phyloP scores from a whole-genome alignment of 345 rosid genomes.

The Abelmoschus esculentus region DNA sequence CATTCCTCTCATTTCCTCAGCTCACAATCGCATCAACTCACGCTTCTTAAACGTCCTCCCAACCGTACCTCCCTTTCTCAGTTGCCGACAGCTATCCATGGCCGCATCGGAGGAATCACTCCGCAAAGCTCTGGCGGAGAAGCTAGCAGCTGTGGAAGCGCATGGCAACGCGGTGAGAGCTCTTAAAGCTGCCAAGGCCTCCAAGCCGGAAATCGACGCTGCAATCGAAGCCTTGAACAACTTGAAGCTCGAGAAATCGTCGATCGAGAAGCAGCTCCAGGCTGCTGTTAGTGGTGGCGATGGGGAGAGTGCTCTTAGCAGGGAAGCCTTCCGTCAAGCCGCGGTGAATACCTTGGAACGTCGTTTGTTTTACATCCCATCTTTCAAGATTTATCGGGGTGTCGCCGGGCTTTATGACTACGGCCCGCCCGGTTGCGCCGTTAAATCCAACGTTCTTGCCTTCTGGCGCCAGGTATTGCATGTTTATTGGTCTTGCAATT shows the following conservation, averaged over 20 bases:
- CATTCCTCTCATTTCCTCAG: slow-evolving; percentile 26
- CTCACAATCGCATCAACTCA: slow-evolving; percentile 8
- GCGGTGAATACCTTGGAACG: slow-evolving; percentile 73
- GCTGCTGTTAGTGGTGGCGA: slow-evolving; percentile 37
- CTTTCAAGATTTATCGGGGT: slow-evolving; percentile 84
- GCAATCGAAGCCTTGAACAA: slow-evolving; percentile 59
- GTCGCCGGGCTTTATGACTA: slow-evolving; percentile 92
- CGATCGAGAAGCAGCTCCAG: slow-evolving; percentile 68
- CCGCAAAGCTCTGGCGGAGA: slow-evolving; percentile 47
- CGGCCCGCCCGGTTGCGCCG: slow-evolving; percentile 88
- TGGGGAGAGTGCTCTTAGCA: slow-evolving; percentile 34
- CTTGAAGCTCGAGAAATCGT: slow-evolving; percentile 61
- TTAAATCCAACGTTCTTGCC: slow-evolving; percentile 74
- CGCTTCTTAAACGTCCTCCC: neutral
- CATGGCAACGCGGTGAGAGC: slow-evolving; percentile 73
- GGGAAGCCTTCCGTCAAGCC: slow-evolving; percentile 77
- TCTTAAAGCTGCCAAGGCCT: slow-evolving; percentile 55
- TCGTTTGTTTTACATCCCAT: slow-evolving; percentile 70
- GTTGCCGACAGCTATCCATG: slow-evolving; percentile 27
- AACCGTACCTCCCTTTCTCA: neutral
- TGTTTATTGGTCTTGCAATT: neutral
- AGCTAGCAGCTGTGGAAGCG: slow-evolving; percentile 58
- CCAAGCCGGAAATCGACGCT: slow-evolving; percentile 53
- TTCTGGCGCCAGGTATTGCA: slow-evolving; percentile 94
- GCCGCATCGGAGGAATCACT: slow-evolving; percentile 59